These are phyloP conservation scores for Paecilomyces sp. DNA, from an alignment of 2,329 filamentous ascomycete species.

Conservation along the genomic window DNA sequence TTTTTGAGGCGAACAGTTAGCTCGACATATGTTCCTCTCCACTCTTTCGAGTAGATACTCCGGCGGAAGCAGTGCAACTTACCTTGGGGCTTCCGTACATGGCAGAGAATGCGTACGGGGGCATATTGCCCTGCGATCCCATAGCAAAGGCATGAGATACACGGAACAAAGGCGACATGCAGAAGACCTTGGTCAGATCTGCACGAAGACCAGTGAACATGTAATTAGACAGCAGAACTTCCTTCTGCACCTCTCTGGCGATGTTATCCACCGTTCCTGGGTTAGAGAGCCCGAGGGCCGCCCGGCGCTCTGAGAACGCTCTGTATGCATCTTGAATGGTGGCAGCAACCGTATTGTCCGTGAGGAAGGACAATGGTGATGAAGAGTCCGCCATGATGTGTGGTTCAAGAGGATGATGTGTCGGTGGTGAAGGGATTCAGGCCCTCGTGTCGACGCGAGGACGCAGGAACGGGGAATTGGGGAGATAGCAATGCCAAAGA, in stretches of 20 bases:
- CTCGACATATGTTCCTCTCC: background rate
- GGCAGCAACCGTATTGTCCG: conserved; percentile 64
- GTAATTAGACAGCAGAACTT: conserved; percentile 92
- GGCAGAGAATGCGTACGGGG: conserved; percentile 90
- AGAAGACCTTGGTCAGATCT: conserved; percentile 94
- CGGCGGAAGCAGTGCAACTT: conserved; percentile 24
- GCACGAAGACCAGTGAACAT: conserved; percentile 95
- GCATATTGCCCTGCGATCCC: conserved; percentile 72
- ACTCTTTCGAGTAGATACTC: background rate
- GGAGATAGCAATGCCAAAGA: conserved; percentile 19
- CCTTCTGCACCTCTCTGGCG: conserved; percentile 85
- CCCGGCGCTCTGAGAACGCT: conserved; percentile 77
- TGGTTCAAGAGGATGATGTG: conserved; percentile 8
- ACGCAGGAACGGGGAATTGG: conserved; percentile 14
- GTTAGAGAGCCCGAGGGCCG: conserved; percentile 80
- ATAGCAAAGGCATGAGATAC: conserved; percentile 95
- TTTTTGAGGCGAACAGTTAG: conserved; percentile 31
- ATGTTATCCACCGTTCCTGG: conserved; percentile 88
- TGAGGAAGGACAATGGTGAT: conserved; percentile 57
- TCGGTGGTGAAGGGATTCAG: conserved; percentile 16
- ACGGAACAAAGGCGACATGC: conserved; percentile 88
- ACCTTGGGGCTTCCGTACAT: conserved; percentile 93
- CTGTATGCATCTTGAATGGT: conserved; percentile 70
- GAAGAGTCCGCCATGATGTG: conserved; percentile 35
- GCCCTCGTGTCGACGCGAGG: conserved; percentile 16